Evolutionary conservation across 2,329 filamentous ascomycete species (phyloP).

Genomic region (Diaporthe citrichinensis): DNA sequence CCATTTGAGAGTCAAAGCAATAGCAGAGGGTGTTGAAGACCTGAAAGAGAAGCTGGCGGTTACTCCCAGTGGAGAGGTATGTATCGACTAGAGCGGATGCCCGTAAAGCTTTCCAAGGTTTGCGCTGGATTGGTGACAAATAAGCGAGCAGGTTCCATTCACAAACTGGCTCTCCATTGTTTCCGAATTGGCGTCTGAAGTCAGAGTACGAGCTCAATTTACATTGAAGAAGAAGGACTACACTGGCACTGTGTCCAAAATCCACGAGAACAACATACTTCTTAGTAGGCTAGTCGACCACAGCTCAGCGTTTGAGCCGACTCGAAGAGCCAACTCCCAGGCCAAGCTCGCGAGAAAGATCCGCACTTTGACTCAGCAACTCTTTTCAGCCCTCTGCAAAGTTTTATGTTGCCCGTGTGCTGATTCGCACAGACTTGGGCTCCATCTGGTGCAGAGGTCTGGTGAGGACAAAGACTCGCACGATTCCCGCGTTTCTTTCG

Average conservation of each 20-base stretch:
- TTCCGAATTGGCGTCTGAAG: neutral
- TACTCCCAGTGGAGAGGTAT: neutral
- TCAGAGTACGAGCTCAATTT: neutral
- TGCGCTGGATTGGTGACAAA: neutral
- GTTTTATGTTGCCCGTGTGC: neutral
- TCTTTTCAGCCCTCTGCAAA: neutral
- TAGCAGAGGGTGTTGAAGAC: neutral
- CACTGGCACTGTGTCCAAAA: neutral
- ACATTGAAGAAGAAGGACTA: conserved; percentile 1
- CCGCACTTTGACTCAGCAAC: neutral
- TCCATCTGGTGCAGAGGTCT: neutral
- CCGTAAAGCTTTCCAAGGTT: neutral
- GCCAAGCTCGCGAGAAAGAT: neutral
- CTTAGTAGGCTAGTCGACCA: neutral
- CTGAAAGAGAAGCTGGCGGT: neutral
- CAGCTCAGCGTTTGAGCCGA: neutral
- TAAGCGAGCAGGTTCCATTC: neutral
- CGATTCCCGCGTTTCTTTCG: neutral
- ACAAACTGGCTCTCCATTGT: neutral
- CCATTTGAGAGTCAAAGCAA: neutral
- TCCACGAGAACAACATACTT: neutral
- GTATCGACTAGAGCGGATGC: too few species aligned
- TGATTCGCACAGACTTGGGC: neutral
- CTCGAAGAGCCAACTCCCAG: neutral
- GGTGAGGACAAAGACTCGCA: neutral